These are phyloP conservation scores for Dovyalis caffra DNA, from an alignment of 345 rosid species.

Conservation along the genomic window DNA sequence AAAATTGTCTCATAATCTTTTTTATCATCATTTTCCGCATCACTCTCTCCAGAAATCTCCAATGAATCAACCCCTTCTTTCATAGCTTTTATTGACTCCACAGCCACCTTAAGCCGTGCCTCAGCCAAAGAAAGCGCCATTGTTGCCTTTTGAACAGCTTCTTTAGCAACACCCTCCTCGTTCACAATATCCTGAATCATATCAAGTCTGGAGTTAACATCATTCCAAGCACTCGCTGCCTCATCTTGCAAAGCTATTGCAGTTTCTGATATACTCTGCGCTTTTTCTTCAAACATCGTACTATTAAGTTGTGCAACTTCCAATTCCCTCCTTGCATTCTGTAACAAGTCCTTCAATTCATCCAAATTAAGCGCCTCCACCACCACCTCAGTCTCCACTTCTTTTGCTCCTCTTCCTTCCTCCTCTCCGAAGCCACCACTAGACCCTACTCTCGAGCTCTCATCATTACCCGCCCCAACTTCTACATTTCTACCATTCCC, in stretches of 20 bases:
- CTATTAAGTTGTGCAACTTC: constrained; percentile 79
- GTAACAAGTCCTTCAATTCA: constrained; percentile 58
- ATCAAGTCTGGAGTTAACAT: constrained; percentile 58
- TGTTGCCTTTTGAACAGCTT: constrained; percentile 69
- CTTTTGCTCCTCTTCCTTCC: constrained; percentile 35
- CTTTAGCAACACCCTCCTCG: constrained; percentile 66
- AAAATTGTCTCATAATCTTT: constrained; percentile 41
- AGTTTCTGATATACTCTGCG: constrained; percentile 76
- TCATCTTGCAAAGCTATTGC: constrained; percentile 85
- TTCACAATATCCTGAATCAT: constrained; percentile 54
- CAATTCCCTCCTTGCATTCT: constrained; percentile 59
- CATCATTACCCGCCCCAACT: constrained; percentile 32
- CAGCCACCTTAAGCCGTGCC: constrained; percentile 66
- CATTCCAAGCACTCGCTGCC: constrained; percentile 56
- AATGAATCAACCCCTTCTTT: constrained; percentile 32
- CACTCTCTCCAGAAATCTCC: constrained; percentile 36
- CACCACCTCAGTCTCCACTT: constrained; percentile 32
- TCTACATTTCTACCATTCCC: constrained; percentile 56
- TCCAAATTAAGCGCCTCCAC: constrained; percentile 45
- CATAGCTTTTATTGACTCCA: constrained; percentile 51
- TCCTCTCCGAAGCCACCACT: constrained; percentile 27
- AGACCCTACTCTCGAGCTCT: constrained; percentile 25
- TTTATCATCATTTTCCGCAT: constrained; percentile 20
- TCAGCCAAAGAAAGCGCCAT: constrained; percentile 86
- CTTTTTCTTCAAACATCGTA: constrained; percentile 81